Percentiles rank a stretch among this genome's conserved stretches.
These are phyloP conservation scores for Diplodia scrobiculata DNA, from an alignment of 2,329 filamentous ascomycete genomes.

Conservation along the genomic window DNA sequence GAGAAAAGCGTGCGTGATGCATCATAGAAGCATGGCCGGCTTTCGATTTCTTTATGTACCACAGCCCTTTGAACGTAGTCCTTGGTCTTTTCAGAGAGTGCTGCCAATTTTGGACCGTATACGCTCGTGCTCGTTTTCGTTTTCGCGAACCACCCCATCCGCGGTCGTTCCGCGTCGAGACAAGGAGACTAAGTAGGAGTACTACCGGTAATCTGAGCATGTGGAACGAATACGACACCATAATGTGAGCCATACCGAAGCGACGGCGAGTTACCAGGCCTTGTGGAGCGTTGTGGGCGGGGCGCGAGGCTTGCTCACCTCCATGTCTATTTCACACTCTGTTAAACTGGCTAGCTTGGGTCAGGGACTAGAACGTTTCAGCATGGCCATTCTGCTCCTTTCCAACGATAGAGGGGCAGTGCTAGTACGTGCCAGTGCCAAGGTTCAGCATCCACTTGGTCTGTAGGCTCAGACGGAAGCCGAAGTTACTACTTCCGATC, in stretches of 20 bases:
- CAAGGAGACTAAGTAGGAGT: not conserved
- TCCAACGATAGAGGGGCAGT: not conserved
- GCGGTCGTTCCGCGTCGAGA: not conserved
- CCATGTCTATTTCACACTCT: not conserved
- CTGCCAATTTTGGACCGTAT: not conserved
- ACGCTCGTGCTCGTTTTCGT: slow-evolving; percentile 20
- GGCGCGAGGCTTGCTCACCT: not conserved
- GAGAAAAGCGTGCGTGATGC: not conserved
- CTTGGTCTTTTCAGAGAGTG: not conserved
- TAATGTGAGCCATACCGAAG: not conserved
- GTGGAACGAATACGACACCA: slow-evolving; percentile 1
- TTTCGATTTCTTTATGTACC: not conserved
- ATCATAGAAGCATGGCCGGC: not conserved
- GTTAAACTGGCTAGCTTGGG: not conserved
- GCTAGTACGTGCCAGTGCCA: not conserved
- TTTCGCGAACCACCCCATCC: not conserved
- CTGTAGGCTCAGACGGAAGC: not conserved
- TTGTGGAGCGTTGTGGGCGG: not conserved
- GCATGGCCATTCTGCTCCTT: not conserved
- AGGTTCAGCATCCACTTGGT: too few species aligned
- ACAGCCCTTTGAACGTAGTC: not conserved
- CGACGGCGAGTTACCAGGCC: not conserved
- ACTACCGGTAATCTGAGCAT: not conserved
- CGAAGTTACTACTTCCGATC: not conserved
- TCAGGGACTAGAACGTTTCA: not conserved